phyloP scores from a whole-genome alignment of 768 basidiomycete genomes.

The Obba rivulosa region DNA sequence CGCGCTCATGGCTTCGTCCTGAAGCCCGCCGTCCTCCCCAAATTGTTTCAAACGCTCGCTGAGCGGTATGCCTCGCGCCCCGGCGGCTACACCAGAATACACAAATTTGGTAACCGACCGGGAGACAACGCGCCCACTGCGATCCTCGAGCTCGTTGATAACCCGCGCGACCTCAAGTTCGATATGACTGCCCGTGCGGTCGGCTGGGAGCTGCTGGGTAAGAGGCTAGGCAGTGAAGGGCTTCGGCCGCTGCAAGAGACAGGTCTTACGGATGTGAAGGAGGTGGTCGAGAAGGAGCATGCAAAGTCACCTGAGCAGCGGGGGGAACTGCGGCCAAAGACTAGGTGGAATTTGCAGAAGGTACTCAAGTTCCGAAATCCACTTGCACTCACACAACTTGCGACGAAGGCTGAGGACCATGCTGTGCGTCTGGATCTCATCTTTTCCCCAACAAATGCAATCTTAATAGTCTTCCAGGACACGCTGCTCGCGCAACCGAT shows the following conservation, averaged over 20 bases:
- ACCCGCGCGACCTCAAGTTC: slow-evolving; percentile 80
- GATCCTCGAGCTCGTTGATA: slow-evolving; percentile 92
- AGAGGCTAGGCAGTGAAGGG: slow-evolving; percentile 41
- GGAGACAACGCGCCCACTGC: slow-evolving; percentile 95
- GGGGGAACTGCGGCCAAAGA: slow-evolving; percentile 52
- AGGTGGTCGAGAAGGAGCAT: slow-evolving; percentile 47
- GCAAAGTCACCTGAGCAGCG: slow-evolving; percentile 31
- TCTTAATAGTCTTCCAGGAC: slow-evolving; percentile 39
- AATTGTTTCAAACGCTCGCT: slow-evolving; percentile 77
- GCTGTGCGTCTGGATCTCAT: slow-evolving; percentile 44
- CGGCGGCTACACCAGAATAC: slow-evolving; percentile 94
- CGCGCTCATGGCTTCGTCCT: slow-evolving; percentile 79
- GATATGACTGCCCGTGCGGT: slow-evolving; percentile 86
- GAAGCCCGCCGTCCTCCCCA: slow-evolving; percentile 64
- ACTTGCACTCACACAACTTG: slow-evolving; percentile 42
- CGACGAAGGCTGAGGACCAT: slow-evolving; percentile 55
- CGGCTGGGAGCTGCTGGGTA: slow-evolving; percentile 74
- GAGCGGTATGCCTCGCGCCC: slow-evolving; percentile 74
- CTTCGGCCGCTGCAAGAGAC: slow-evolving; percentile 45
- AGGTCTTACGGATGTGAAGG: slow-evolving; percentile 40
- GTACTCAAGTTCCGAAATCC: slow-evolving; percentile 53
- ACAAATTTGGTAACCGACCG: slow-evolving; percentile 81
- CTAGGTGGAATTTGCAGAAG: slow-evolving; percentile 74
- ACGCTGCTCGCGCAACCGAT: slow-evolving; percentile 62
- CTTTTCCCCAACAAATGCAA: slow-evolving; percentile 4